A percentile compares a stretch with the other conserved stretches of the same genome.
Evolutionary conservation across 1,139 yeast species (phyloP).

Genomic region (Pichiaceae sp.): DNA sequence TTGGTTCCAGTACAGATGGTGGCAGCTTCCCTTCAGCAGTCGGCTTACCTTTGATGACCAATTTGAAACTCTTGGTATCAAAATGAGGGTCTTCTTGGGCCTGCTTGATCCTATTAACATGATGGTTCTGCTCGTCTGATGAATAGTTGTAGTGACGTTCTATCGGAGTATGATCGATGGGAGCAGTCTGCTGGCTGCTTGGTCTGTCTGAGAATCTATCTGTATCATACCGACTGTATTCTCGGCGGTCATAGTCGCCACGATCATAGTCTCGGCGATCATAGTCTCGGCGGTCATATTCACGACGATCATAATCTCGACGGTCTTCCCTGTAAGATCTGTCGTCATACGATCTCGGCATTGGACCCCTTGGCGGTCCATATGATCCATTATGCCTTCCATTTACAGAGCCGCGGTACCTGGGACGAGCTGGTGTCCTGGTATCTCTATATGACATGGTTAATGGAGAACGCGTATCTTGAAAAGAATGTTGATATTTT

Average conservation of each 20-base stretch:
- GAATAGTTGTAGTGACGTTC: slow-evolving; percentile 10
- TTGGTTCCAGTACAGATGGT: slow-evolving; percentile 6
- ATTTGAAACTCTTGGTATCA: slow-evolving; percentile 5
- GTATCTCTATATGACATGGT: no score
- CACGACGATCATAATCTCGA: background rate
- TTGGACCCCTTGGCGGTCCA: no score
- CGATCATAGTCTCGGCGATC: background rate
- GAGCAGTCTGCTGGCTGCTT: no score
- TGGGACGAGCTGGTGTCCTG: no score
- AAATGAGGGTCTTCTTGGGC: slow-evolving; percentile 25
- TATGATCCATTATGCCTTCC: no score
- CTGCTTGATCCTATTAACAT: slow-evolving; percentile 1
- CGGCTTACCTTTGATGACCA: background rate
- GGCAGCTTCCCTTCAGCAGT: slow-evolving; percentile 2
- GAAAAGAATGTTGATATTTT: no score
- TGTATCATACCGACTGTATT: no score
- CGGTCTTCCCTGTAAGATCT: no score
- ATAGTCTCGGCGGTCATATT: background rate
- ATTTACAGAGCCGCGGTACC: no score
- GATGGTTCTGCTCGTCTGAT: slow-evolving; percentile 13
- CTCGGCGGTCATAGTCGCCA: background rate
- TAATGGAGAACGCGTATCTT: no score
- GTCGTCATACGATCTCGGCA: no score
- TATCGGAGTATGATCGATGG: slow-evolving; percentile 1
- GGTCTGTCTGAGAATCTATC: background rate